Evolutionary conservation across 1,139 yeast genomes (phyloP).

Genomic region (Magnusiomyces ingens): DNA sequence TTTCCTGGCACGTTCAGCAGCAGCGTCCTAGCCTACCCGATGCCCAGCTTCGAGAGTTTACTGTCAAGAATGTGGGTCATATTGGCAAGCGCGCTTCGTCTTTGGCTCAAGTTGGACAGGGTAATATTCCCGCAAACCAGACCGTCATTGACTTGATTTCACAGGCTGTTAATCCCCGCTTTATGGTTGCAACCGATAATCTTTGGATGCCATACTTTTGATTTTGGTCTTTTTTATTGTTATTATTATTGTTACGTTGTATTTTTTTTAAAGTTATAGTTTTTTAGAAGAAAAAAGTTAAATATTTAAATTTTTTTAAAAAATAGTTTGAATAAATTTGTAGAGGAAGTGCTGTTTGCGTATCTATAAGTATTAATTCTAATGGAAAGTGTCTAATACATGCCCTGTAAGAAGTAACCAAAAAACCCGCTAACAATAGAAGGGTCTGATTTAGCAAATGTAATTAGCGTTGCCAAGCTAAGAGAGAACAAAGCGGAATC

Average conservation of each 20-base stretch:
- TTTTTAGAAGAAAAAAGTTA: background rate
- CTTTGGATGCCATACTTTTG: slow-evolving; percentile 93
- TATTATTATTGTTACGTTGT: background rate
- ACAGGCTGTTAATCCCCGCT: slow-evolving; percentile 93
- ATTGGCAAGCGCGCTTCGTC: slow-evolving; percentile 58
- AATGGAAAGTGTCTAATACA: background rate
- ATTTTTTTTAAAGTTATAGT: background rate
- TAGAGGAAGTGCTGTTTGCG: background rate
- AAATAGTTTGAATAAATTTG: background rate
- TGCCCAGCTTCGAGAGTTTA: slow-evolving; percentile 79
- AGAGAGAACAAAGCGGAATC: slow-evolving; percentile 1
- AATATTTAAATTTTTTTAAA: background rate
- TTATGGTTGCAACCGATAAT: slow-evolving; percentile 86
- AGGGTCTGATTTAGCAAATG: slow-evolving; percentile 1
- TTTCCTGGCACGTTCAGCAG: slow-evolving; percentile 88
- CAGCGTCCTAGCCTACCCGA: slow-evolving; percentile 60
- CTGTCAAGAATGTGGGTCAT: slow-evolving; percentile 78
- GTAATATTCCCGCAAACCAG: slow-evolving; percentile 82
- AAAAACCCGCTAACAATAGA: slow-evolving; percentile 1
- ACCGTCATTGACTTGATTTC: slow-evolving; percentile 85
- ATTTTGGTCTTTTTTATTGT: slow-evolving; percentile 9
- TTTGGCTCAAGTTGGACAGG: slow-evolving; percentile 72
- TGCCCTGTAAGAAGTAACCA: background rate
- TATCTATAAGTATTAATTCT: too few species aligned
- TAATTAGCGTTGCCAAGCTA: slow-evolving; percentile 2